phyloP scores from a whole-genome alignment of 768 basidiomycete species.

The Mycena olivaceomarginata region DNA sequence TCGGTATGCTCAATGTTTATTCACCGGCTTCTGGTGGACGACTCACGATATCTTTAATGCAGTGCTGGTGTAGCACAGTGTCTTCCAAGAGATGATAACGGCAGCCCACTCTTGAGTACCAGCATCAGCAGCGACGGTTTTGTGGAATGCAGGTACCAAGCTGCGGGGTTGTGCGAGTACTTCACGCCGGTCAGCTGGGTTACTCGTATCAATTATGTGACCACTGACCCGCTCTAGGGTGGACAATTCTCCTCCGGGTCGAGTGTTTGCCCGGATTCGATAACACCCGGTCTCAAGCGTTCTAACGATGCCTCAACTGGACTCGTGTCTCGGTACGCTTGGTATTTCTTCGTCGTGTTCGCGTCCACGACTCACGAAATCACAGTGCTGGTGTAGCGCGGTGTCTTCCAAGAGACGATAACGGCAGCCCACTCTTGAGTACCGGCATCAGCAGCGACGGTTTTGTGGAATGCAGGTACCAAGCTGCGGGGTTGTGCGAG shows the following conservation, averaged over 20 bases:
- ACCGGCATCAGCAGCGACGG: not conserved
- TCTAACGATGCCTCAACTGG: not conserved
- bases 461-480: not conserved
- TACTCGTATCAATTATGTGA: not conserved
- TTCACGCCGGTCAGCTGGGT: not conserved
- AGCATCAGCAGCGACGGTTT: not conserved
- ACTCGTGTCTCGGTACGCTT: no score
- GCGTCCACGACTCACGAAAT: no score
- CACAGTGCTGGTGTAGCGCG: conserved; percentile 1
- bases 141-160: not conserved
- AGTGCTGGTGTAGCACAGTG: not conserved
- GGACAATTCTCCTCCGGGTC: conserved; percentile 6
- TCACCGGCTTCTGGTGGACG: no score
- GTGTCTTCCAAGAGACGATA: not conserved
- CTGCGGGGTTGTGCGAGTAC: not conserved
- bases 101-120: conserved; percentile 3
- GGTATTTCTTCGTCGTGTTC: no score
- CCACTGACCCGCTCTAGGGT: not conserved
- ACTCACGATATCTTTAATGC: no score
- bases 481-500: not conserved
- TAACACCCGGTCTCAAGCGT: not conserved
- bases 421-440: conserved; percentile 5
- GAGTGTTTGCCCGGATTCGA: not conserved
- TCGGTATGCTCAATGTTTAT: no score
- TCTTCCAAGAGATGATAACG: not conserved